Base-by-base conservation (phyloP, 2,329 filamentous ascomycete species). In the Tolypocladium sp. region DNA sequence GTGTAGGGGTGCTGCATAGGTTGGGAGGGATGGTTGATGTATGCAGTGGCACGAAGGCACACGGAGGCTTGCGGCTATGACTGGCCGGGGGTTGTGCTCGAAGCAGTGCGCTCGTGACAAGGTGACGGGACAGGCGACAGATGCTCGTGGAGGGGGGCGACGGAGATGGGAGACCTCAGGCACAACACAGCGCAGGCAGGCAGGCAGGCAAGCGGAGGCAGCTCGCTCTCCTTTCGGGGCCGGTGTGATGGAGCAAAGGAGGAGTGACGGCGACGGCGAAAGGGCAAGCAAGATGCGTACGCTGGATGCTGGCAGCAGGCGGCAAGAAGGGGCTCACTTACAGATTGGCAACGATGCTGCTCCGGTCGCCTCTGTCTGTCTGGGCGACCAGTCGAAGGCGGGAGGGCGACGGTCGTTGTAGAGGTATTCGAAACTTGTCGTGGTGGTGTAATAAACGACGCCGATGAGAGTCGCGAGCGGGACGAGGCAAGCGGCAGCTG, bases 61-160 rank as follows among this genome's bases (percentile, higher is more conserved):
- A 51, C 49, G 30, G 49, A 52, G 46, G 57, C 57, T 52, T 41
- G n/a, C 33, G 46, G 22, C 22, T 27, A 22, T 41, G 30, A 51
- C 44, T 25, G 38, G 49, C 38, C 52, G 38, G 44, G 55, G 46
- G 25, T 52, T 33, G 27, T 46, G 40, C 46, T 46, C 27, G 57
- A 20, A 25, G 51, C 30, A 40, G 40, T 53, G 52, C n/a, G 38
- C 57, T 58, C 57, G 57, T 58, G 57, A 58, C 57, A 46, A 38
- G 35, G 41, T 49, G 57, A 55, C 52, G 52, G 46, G 27, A 42
- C 55, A 37, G 55, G 42, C 41, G 55, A 49, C 27, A 46, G 46
- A 17, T 53, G 35, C 30, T 30, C 17, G 25, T n/a, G 9, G 30
- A 37, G 25, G 53, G 53, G 40, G 35, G 30, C 41, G 41, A 56